A percentile compares a stretch with the other conserved stretches of the same genome.
phyloP scores from a whole-genome alignment of 371 early-diverging fungal genomes.

The Lichtheimia corymbifera region DNA sequence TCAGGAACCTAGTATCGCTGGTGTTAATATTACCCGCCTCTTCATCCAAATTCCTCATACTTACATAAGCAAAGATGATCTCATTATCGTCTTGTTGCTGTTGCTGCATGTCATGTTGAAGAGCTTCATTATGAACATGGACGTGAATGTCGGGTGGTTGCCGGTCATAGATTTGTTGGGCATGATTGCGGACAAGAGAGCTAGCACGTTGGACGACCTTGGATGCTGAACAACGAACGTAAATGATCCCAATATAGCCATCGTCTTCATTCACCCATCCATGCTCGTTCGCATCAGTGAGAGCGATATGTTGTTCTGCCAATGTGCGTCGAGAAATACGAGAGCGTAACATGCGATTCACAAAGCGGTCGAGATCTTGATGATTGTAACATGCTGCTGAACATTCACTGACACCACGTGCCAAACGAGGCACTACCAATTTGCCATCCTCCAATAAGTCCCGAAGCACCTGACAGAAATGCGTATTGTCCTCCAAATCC shows the following conservation, averaged over 20 bases:
- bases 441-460: constrained; percentile 74
- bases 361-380: constrained; percentile 72
- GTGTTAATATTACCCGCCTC: no score
- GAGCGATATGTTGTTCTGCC: constrained; percentile 90
- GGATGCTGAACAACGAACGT: constrained; percentile 55
- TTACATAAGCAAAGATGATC: constrained; percentile 52
- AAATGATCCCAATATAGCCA: constrained; percentile 65
- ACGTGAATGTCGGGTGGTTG: constrained; percentile 27
- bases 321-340: constrained; percentile 92
- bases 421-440: constrained; percentile 84
- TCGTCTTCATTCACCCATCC: constrained; percentile 37
- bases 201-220: constrained; percentile 18
- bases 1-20: constrained; percentile 64
- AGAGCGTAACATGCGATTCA: constrained; percentile 85
- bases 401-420: constrained; percentile 84
- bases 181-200: constrained; percentile 18
- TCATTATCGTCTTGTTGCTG: constrained; percentile 22
- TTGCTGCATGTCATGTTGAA: constrained; percentile 8
- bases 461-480: constrained; percentile 75
- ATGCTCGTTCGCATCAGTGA: constrained; percentile 66
- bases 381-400: constrained; percentile 44
- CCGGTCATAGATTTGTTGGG: constrained; percentile 7
- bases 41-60: constrained; percentile 5
- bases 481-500: constrained; percentile 72
- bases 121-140: constrained; percentile 18